phyloP scores from a whole-genome alignment of 495 filamentous ascomycete genomes.

The Acidomyces sp. region DNA sequence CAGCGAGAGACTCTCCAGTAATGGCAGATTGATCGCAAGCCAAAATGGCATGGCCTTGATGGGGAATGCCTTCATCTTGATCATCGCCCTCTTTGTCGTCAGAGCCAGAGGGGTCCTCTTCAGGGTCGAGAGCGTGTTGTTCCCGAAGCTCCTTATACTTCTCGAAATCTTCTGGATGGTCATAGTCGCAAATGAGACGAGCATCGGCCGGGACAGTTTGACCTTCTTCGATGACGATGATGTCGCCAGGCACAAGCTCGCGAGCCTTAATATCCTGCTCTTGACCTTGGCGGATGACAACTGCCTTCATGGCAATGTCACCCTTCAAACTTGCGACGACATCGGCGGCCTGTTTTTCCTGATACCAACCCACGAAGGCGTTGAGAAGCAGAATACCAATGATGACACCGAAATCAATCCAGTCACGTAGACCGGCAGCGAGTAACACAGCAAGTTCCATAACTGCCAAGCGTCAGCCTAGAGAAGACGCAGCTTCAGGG shows the following conservation, averaged over 20 bases:
- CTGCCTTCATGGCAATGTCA: slow-evolving; percentile 70
- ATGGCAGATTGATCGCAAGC: slow-evolving; percentile 64
- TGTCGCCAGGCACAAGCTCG: slow-evolving; percentile 70
- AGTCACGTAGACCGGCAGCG: slow-evolving; percentile 67
- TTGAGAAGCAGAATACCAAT: slow-evolving; percentile 68
- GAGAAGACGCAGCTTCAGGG: not conserved
- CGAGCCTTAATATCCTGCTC: slow-evolving; percentile 64
- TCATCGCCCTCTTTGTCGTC: slow-evolving; percentile 33
- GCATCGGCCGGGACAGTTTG: slow-evolving; percentile 61
- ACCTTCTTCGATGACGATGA: slow-evolving; percentile 68
- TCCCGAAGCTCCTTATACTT: slow-evolving; percentile 56
- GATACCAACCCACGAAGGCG: slow-evolving; percentile 74
- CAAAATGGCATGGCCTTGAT: slow-evolving; percentile 50
- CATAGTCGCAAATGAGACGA: slow-evolving; percentile 64
- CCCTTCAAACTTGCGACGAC: slow-evolving; percentile 69
- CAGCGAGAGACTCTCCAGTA: slow-evolving; percentile 64
- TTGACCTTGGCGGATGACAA: slow-evolving; percentile 56
- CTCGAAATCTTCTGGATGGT: slow-evolving; percentile 55
- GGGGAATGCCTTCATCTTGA: slow-evolving; percentile 23
- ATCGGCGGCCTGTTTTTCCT: slow-evolving; percentile 77
- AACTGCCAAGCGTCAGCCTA: slow-evolving; percentile 35
- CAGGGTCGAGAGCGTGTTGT: slow-evolving; percentile 34
- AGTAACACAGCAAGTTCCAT: slow-evolving; percentile 76
- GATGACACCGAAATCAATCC: slow-evolving; percentile 76
- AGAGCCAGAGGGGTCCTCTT: slow-evolving; percentile 43